Conservation (phyloP, 148 eudicot genomes). For the Silene uniflora region DNA sequence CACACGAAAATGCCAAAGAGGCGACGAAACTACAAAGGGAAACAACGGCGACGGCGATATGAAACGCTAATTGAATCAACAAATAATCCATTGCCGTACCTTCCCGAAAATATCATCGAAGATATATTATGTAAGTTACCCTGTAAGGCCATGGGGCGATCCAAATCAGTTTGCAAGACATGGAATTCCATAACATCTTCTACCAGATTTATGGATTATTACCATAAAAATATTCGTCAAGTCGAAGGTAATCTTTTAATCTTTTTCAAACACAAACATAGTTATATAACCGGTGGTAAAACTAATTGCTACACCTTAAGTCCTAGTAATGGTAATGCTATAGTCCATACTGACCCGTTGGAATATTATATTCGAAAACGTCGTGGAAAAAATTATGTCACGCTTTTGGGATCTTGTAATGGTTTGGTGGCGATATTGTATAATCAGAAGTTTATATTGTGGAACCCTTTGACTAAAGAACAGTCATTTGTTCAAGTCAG, state of each 20-base stretch:
- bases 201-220: no score
- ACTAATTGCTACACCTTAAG: not conserved
- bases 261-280: not conserved
- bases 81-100: no score
- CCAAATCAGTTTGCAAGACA: no score
- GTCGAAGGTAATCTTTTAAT: not conserved
- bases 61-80: no score
- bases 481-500: not conserved
- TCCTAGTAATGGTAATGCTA: not conserved
- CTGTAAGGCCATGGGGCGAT: no score
- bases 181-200: not conserved
- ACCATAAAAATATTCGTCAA: not conserved
- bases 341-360: not conserved
- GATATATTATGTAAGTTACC: no score
- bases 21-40: no score
- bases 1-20: no score
- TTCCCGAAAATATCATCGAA: no score
- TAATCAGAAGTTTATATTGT: not conserved
- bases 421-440: not conserved
- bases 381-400: not conserved
- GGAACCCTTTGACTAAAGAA: conserved; percentile 10
- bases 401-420: conserved; percentile 3
- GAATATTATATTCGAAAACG: not conserved
- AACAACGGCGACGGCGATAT: no score
- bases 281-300: not conserved